These are phyloP conservation scores for Phialophora chinensis DNA, from an alignment of 2,329 filamentous ascomycete genomes.

Conservation along the genomic window DNA sequence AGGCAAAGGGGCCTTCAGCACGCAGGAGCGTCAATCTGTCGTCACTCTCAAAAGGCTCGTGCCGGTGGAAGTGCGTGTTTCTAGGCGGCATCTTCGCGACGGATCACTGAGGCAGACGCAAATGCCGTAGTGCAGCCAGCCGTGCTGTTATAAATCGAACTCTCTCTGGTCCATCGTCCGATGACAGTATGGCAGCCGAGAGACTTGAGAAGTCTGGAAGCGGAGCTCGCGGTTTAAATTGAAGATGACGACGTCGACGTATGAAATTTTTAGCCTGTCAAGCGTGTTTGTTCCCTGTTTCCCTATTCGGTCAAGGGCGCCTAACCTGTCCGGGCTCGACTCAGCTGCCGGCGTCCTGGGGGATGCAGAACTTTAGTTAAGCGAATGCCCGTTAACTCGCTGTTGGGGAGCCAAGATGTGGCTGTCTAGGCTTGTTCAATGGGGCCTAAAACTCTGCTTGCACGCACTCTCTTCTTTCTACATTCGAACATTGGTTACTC, in stretches of 20 bases:
- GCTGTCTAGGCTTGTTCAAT: slow-evolving; percentile 1
- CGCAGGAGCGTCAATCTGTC: slow-evolving; percentile 22
- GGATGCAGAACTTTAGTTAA: not conserved
- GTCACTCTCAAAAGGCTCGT: slow-evolving; percentile 32
- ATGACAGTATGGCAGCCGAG: not conserved
- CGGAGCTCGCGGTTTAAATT: slow-evolving; percentile 1
- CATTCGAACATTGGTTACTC: not conserved
- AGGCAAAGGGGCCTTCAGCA: slow-evolving; percentile 51
- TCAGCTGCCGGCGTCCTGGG: not conserved
- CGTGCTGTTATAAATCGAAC: not conserved
- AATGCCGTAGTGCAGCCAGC: not conserved
- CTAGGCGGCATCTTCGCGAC: slow-evolving; percentile 29
- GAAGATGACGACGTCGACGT: not conserved
- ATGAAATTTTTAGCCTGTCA: not conserved
- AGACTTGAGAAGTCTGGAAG: not conserved
- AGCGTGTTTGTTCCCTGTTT: not conserved
- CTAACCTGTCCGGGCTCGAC: not conserved
- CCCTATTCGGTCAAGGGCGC: not conserved
- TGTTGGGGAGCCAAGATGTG: not conserved
- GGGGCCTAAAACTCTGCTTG: not conserved
- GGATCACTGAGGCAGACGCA: not conserved
- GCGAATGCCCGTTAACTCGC: not conserved
- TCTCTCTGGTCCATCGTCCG: not conserved
- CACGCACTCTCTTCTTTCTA: slow-evolving; percentile 4
- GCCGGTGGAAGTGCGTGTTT: slow-evolving; percentile 29